These are phyloP conservation scores for Myriosclerotinia scirpicola DNA, from an alignment of 2,329 filamentous ascomycete genomes.

Conservation along the genomic window DNA sequence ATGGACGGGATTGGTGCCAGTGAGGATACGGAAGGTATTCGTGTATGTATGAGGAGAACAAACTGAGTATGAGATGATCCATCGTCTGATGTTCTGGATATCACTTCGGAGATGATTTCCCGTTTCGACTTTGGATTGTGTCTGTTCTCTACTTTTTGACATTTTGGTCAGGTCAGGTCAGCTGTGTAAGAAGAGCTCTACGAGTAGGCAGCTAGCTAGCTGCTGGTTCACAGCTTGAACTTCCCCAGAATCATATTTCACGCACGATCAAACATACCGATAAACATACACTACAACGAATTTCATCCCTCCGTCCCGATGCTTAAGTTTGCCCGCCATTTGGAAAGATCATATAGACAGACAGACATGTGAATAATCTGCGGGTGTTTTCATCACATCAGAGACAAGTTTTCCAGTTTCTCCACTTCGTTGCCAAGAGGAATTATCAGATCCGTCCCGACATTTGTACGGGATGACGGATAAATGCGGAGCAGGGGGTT, in stretches of 20 bases:
- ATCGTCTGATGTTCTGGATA: conserved; percentile 3
- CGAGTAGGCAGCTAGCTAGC: not conserved
- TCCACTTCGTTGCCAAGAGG: conserved; percentile 18
- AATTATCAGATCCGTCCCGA: conserved; percentile 24
- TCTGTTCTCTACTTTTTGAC: not conserved
- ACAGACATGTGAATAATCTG: not conserved
- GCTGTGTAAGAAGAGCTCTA: not conserved
- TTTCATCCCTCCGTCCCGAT: not conserved
- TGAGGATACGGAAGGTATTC: conserved; percentile 1
- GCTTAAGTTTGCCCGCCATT: not conserved
- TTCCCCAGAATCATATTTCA: not conserved
- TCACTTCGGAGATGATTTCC: not conserved
- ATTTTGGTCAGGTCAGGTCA: not conserved
- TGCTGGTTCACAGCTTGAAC: not conserved
- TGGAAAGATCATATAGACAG: not conserved
- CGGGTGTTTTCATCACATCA: not conserved
- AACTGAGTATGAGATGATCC: not conserved
- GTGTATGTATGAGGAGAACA: conserved; percentile 2
- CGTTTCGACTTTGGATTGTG: not conserved
- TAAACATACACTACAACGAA: not conserved
- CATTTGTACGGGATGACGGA: conserved; percentile 7
- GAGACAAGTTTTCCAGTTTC: not conserved
- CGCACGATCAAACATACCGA: not conserved
- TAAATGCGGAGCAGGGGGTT: conserved; percentile 14
- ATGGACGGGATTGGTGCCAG: not conserved